A percentile compares a stretch with the other conserved stretches of the same genome.
Evolutionary conservation across 306 rosid species (phyloP).

Genomic region (Glycyrrhiza uralensis): DNA sequence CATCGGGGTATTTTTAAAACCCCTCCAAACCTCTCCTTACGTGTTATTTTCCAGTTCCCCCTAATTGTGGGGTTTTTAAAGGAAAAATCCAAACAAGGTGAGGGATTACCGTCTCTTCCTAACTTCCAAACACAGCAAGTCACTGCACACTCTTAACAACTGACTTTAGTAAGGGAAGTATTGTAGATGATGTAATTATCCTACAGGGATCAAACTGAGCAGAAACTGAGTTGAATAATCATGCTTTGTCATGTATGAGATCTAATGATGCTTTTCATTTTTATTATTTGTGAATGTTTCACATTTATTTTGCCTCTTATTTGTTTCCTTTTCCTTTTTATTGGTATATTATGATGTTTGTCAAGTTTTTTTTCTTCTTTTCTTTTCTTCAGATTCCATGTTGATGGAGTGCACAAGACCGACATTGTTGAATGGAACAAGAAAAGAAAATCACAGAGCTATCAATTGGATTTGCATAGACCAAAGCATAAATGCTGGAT

Average conservation of each 20-base stretch:
- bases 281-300: background rate
- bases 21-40: too few relatives aligned
- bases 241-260: background rate
- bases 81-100: too few relatives aligned
- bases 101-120: too few relatives aligned
- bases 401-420: conserved; percentile 5
- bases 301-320: background rate
- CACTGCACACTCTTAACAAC: background rate
- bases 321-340: background rate
- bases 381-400: conserved; percentile 40
- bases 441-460: conserved; percentile 58
- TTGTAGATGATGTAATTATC: background rate
- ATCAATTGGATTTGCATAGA: conserved; percentile 50
- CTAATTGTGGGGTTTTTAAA: too few relatives aligned
- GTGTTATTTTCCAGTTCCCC: too few relatives aligned
- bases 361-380: background rate
- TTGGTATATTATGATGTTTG: background rate
- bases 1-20: too few relatives aligned
- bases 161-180: background rate
- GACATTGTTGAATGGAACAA: conserved; percentile 31
- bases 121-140: too few relatives aligned
- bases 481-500: conserved; percentile 55
- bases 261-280: background rate
- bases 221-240: background rate
- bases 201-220: background rate